Base-by-base conservation (phyloP, 2,329 filamentous ascomycete species). In the Zymoseptoria tritici region DNA sequence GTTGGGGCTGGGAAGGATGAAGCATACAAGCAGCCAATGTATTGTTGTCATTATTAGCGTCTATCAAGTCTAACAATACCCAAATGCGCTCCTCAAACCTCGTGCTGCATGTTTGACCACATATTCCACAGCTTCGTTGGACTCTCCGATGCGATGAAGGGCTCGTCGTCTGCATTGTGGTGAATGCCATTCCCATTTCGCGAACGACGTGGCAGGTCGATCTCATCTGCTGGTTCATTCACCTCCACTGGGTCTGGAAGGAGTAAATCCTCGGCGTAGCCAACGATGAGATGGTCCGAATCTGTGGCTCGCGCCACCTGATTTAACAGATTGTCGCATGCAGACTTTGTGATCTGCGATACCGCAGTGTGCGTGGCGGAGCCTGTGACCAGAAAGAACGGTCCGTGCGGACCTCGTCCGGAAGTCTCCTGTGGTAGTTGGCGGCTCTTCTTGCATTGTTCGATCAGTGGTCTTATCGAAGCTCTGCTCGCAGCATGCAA, bases 1-100 rank as follows among this genome's bases (percentile, higher is more conserved):
- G 80, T 64, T 81, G 81, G 78, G 73, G 71, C 19, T 88, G 84
- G 85, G 75, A 79, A 20, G 60, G 46, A 29, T 50, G 46, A 53
- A 29, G 52, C 16, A 46, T 46, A 7, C 16, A 46, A 2, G 21
- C 9, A 19, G 52, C 52, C 19, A 16, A 24, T 26, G 52, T 5
- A 9, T n/a, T 26, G 22, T 26, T 53, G 16, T 22, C 52, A 26
- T n/a, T 22, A 2, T n/a, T 22, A 53, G 22, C 52, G 52, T 26
- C 22, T 26, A 24, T 3, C 20, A 9, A 4, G 36, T 46, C 36
- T 46, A 46, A n/a, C 6, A n/a, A 46, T 54, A n/a, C n/a, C n/a
- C 52, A 16, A 16, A 13, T 54, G 11, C 57, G 46, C 46, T n/a
- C 26, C 56, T 11, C 59, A 61, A 20, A 67, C 55, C 57, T 72